Base-by-base conservation (phyloP, 768 basidiomycete species). In the Hemileccinum rubropunctum region DNA sequence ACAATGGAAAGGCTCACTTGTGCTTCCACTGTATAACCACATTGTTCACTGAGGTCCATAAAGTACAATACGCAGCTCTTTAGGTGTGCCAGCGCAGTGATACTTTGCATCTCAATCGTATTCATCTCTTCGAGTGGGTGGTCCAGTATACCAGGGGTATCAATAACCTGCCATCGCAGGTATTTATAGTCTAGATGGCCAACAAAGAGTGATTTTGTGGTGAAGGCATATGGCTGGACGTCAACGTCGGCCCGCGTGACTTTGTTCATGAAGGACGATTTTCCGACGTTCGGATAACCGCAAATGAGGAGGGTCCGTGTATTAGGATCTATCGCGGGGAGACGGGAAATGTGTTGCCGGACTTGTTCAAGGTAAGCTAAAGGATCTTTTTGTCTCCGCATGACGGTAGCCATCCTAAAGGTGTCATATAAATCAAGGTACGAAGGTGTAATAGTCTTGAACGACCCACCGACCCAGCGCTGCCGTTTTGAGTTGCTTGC, bases 81-180 rank as follows among this genome's bases (percentile, higher is more conserved):
- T 39, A 99, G 73, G 72, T 99, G 97, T 7, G 97, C 97, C 54
- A 99, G 76, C 13, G 97, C 97, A 33, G 95, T 98, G 66, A 97
- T 97, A 60, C 91, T 95, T 77, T 99, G 97, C 95, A 98, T 99
- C 74, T 99, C 97, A 60, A 99, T 99, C 52, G 95, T 98, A 77
- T 98, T 98, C 97, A 99, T 98, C 45, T 99, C 97, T 71, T 99
- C 95, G 28, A 98, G 77, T 2, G 95, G 95, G 69, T 98, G 97
- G 67, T 99, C 97, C 58, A 99, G 79, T 51, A 99, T 87, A 51
- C 97, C 97, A 2, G 97, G 97, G 35, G 97, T 99, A 77, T 99
- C 97, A 62, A 99, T 98, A 44, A 99, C 95, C 70, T 99, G 97
- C 97, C 97, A 99, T 53, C 97, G 85, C 60, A 99, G 79, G 74